Base-by-base conservation (phyloP, 2,329 filamentous ascomycete genomes). In the Blumeria graminis region DNA sequence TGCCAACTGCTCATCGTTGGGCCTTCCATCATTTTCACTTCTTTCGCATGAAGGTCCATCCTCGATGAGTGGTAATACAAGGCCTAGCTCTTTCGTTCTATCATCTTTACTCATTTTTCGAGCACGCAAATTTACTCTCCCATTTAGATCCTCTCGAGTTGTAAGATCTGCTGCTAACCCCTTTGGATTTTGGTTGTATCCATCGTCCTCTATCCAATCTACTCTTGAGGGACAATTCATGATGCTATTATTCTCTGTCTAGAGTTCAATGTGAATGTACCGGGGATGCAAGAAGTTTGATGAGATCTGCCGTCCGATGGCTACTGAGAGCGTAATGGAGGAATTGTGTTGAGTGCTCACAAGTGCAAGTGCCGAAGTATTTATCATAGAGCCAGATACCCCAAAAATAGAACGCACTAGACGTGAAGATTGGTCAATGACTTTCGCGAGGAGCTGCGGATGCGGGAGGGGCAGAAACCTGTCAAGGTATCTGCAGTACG, bases 211-310 rank as follows among this genome's bases (percentile, higher is more conserved):
- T 34, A 72, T 70, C 57, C 77, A 72, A 58, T 83, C 78, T 35
- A 72, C 77, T 61, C 77, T 71, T 6, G 78, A 81, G 57, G 79
- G 78, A 65, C 78, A 81, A 63, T 82, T 82, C 80, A 83, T 83
- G 18, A 46, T 18, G 38, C 22, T 28, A 28, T 2, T 28, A 28
- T 28, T 28, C 22, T 28, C 22, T 28, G 22, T 28, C 22, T 28
- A 2, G 22, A 28, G 22, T 4, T 28, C 22, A 28, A 28, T 28
- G 22, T 28, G 22, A 28, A 28, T 28, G 22, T 28, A 28, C 22
- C 22, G 22, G 22, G 22, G 4, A 28, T 28, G 22, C 22, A 28
- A 28, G 22, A 28, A 28, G 22, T 28, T 28, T 28, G 22, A 28
- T 28, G 4, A 28, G 22, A 28, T 28, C 1, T 28, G 22, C 22